Conservation (phyloP, 805 yeast genomes). For the Candida argentea region DNA sequence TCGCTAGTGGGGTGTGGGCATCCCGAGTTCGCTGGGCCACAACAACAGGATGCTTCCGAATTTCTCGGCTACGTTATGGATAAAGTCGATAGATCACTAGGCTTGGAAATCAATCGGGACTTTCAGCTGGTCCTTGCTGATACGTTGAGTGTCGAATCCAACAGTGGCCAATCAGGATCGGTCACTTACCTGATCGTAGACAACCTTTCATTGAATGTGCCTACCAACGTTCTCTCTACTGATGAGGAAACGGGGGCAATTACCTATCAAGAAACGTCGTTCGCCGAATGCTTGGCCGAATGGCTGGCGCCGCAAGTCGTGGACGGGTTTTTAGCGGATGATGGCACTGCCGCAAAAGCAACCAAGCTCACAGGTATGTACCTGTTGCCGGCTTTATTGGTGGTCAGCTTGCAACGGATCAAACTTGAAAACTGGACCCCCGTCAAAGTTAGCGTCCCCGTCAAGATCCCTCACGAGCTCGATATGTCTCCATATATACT, state of each 20-base stretch:
- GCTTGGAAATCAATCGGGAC: conserved; percentile 37
- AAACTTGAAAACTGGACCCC: conserved; percentile 88
- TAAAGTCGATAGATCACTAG: conserved; percentile 42
- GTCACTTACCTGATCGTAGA: conserved; percentile 49
- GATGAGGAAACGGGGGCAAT: conserved; percentile 37
- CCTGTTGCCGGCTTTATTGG: conserved; percentile 60
- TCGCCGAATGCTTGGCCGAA: conserved; percentile 38
- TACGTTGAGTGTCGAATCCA: conserved; percentile 45
- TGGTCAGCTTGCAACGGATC: conserved; percentile 70
- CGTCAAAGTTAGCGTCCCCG: conserved; percentile 65
- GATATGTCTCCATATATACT: conserved; percentile 32
- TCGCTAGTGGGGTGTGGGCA: conserved; percentile 67
- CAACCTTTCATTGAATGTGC: conserved; percentile 51
- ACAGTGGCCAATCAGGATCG: conserved; percentile 50
- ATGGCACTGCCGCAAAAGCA: conserved; percentile 20
- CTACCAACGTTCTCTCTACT: conserved; percentile 25
- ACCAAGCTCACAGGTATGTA: conserved; percentile 38
- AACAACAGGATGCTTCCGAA: conserved; percentile 94
- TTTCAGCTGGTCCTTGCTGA: conserved; percentile 60
- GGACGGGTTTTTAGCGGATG: conserved; percentile 52
- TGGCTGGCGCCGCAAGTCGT: conserved; percentile 42
- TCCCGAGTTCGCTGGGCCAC: conserved; percentile 72
- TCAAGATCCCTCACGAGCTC: conserved; percentile 38
- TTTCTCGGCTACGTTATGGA: conserved; percentile 63
- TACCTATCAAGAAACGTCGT: conserved; percentile 36